Conservation (phyloP, 148 eudicot species). For the Cornus suecica region DNA sequence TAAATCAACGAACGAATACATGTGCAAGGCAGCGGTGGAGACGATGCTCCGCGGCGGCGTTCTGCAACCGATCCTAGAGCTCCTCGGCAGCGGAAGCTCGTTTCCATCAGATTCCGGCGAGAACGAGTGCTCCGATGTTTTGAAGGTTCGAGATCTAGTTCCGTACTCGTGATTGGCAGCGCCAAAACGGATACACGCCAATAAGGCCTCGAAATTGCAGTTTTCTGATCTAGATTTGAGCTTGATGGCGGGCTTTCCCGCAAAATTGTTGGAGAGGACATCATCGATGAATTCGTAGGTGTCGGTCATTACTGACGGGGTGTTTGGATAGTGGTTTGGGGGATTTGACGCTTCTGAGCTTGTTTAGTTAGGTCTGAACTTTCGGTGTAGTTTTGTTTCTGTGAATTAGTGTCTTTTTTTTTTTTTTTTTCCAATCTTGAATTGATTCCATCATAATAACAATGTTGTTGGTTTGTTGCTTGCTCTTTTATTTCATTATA, state of each 20-base stretch:
- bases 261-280: conserved; percentile 21
- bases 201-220: conserved; percentile 22
- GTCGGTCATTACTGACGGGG: conserved; percentile 49
- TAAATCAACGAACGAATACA: too few species aligned
- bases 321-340: conserved; percentile 39
- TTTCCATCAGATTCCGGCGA: conserved; percentile 25
- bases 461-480: too few species aligned
- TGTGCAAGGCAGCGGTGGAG: conserved; percentile 70
- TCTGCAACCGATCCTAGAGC: conserved; percentile 49
- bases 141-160: conserved; percentile 26
- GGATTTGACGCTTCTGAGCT: conserved; percentile 29
- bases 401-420: conserved; percentile 2
- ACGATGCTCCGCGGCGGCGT: conserved; percentile 71
- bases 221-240: conserved; percentile 41
- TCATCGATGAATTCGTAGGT: conserved; percentile 69
- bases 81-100: conserved; percentile 25
- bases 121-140: conserved; percentile 17
- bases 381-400: neutral
- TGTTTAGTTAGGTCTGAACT: conserved; percentile 37
- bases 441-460: too few species aligned
- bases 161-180: conserved; percentile 8
- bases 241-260: conserved; percentile 25
- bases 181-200: conserved; percentile 29
- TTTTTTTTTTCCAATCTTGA: too few species aligned
- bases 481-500: too few species aligned